These are phyloP conservation scores for Aspergillus ruber DNA, from an alignment of 2,329 filamentous ascomycete genomes.

Conservation along the genomic window DNA sequence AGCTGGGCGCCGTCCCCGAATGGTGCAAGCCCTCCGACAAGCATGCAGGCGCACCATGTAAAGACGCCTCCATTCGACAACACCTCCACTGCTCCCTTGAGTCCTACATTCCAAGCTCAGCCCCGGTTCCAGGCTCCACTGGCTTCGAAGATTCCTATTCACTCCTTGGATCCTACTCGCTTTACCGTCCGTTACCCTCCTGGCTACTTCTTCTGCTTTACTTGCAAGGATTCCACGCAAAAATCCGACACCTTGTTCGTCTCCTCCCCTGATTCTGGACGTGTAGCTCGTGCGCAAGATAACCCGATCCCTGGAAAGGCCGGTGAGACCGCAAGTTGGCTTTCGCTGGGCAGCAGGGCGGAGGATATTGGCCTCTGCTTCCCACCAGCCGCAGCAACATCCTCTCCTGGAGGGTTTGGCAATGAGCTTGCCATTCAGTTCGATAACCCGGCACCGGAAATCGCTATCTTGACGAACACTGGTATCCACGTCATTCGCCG, in stretches of 20 bases:
- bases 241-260: conserved; percentile 68
- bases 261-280: conserved; percentile 78
- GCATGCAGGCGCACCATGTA: conserved; percentile 96
- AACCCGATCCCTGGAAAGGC: conserved; percentile 54
- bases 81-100: conserved; percentile 20
- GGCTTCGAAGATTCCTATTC: conserved; percentile 46
- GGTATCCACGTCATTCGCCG: conserved; percentile 82
- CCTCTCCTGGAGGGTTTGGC: conserved; percentile 70
- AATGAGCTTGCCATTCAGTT: conserved; percentile 97
- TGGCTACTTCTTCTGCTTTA: conserved; percentile 85
- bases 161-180: conserved; percentile 35
- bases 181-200: conserved; percentile 61
- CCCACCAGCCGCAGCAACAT: conserved; percentile 62
- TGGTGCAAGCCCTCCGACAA: conserved; percentile 67
- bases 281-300: conserved; percentile 57
- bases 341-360: conserved; percentile 65
- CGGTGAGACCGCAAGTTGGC: conserved; percentile 73
- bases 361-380: conserved; percentile 76
- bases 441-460: conserved; percentile 71
- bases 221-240: conserved; percentile 55
- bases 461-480: conserved; percentile 85
- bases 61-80: conserved; percentile 69
- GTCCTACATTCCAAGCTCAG: conserved; percentile 17
- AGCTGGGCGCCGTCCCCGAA: conserved; percentile 48
- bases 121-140: conserved; percentile 28